These are phyloP conservation scores for Porphyrellus cyaneotinctus DNA, from an alignment of 768 basidiomycete genomes.

Conservation along the genomic window DNA sequence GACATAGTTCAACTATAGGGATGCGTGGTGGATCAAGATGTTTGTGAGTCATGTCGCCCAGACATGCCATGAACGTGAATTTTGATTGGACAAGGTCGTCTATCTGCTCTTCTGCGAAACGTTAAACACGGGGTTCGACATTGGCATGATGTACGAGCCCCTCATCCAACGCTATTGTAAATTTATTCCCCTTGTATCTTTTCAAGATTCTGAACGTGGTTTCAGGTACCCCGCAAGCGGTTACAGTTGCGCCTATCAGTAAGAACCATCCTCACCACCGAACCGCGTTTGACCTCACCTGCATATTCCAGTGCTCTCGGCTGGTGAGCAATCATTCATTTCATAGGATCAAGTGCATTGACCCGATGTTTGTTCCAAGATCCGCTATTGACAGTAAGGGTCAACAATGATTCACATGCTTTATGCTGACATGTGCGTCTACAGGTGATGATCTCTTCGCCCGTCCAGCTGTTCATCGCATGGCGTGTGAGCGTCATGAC, in stretches of 20 bases:
- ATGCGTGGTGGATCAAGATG: slow-evolving; percentile 43
- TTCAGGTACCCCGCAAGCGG: slow-evolving; percentile 19
- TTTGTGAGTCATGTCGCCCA: slow-evolving; percentile 35
- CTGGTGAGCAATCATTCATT: slow-evolving; percentile 8
- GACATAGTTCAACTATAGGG: slow-evolving; percentile 28
- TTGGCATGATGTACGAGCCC: slow-evolving; percentile 45
- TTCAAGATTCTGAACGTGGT: slow-evolving; percentile 9
- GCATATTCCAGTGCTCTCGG: slow-evolving; percentile 7
- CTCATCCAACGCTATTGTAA: slow-evolving; percentile 46
- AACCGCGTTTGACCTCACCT: slow-evolving; percentile 20
- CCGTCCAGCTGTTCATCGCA: slow-evolving; percentile 47
- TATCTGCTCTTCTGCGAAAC: slow-evolving; percentile 47
- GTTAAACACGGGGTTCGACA: slow-evolving; percentile 43
- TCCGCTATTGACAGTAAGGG: slow-evolving; percentile 42
- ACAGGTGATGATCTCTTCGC: slow-evolving; percentile 42
- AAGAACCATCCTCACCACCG: not conserved
- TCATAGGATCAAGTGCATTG: not conserved
- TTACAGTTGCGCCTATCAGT: slow-evolving; percentile 3
- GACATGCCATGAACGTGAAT: not conserved
- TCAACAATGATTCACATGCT: not conserved
- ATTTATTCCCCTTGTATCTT: not conserved
- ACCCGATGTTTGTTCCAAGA: slow-evolving; percentile 26
- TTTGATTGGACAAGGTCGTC: slow-evolving; percentile 32
- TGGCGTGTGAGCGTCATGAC: slow-evolving; percentile 39
- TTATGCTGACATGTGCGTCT: not conserved